Percentiles rank a stretch among this genome's conserved stretches.
Evolutionary conservation across 2,329 filamentous ascomycete species (phyloP).

Genomic region (Epicoccum sorghinum): DNA sequence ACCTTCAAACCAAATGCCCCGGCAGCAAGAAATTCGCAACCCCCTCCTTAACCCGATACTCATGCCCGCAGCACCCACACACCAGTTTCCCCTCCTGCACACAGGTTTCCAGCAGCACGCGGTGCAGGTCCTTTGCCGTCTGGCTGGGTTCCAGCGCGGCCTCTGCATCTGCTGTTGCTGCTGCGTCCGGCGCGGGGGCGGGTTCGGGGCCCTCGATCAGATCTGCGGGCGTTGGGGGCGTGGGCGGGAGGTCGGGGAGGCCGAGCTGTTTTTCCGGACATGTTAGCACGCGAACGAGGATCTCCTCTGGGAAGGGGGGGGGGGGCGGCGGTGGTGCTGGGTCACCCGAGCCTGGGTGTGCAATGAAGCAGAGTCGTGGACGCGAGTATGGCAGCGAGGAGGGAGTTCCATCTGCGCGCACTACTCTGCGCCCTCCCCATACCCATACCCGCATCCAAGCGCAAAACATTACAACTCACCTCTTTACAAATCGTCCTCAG

Average conservation of each 20-base stretch:
- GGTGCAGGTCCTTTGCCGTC: conserved; percentile 78
- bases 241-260: conserved; percentile 71
- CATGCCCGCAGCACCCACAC: conserved; percentile 89
- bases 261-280: conserved; percentile 65
- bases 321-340: too few species aligned
- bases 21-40: conserved; percentile 96
- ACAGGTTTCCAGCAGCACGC: conserved; percentile 84
- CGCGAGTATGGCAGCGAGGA: too few species aligned
- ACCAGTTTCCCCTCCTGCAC: conserved; percentile 87
- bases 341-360: too few species aligned
- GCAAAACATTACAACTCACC: conserved; percentile 52
- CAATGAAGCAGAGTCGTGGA: too few species aligned
- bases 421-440: too few species aligned
- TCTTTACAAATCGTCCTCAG: conserved; percentile 77
- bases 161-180: background rate
- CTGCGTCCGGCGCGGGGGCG: conserved; percentile 50
- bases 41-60: conserved; percentile 93
- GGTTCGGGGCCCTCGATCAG: conserved; percentile 29
- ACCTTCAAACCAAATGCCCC: conserved; percentile 75
- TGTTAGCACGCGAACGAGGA: background rate
- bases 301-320: background rate
- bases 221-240: conserved; percentile 40
- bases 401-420: too few species aligned
- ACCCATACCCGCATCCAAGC: too few species aligned
- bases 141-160: conserved; percentile 60